A percentile compares a stretch with the other conserved stretches of the same genome.
phyloP scores from a whole-genome alignment of 805 yeast species.

The Zygosaccharomyces lentus region DNA sequence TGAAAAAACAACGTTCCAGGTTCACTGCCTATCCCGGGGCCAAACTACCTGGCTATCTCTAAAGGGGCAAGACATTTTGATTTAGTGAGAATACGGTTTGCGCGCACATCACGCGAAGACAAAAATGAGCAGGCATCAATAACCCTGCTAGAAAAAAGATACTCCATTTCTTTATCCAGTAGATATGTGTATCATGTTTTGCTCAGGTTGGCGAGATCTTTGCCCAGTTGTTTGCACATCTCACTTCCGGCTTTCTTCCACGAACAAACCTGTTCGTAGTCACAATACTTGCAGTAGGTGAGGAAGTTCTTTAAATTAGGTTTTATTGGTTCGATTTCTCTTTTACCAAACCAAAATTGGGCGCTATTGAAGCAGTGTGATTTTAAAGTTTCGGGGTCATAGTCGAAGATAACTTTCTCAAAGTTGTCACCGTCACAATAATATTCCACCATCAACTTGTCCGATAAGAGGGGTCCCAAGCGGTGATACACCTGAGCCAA shows the following conservation, averaged over 20 bases:
- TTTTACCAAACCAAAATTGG: constrained; percentile 55
- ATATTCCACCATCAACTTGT: constrained; percentile 48
- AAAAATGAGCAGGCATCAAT: too few species aligned
- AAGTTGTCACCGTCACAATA: constrained; percentile 44
- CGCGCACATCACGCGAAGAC: too few species aligned
- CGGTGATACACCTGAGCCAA: constrained; percentile 41
- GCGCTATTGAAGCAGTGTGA: constrained; percentile 36
- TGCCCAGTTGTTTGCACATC: constrained; percentile 13
- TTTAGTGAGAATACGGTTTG: too few species aligned
- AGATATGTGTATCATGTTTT: neutral
- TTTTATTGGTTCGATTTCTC: constrained; percentile 45
- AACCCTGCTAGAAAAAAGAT: too few species aligned
- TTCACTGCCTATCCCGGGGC: too few species aligned
- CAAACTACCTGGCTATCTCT: too few species aligned
- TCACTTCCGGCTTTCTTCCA: constrained; percentile 35
- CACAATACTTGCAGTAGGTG: constrained; percentile 51
- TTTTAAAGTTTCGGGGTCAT: constrained; percentile 33
- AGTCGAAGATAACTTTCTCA: constrained; percentile 39
- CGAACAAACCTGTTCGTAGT: constrained; percentile 43
- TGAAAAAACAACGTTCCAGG: too few species aligned
- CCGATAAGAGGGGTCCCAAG: constrained; percentile 34
- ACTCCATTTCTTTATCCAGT: too few species aligned
- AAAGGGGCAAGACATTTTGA: too few species aligned
- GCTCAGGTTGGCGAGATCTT: constrained; percentile 7
- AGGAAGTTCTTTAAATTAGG: constrained; percentile 35